These are phyloP conservation scores for Mucor circinelloides DNA, from an alignment of 371 early-diverging fungal genomes.

Conservation along the genomic window DNA sequence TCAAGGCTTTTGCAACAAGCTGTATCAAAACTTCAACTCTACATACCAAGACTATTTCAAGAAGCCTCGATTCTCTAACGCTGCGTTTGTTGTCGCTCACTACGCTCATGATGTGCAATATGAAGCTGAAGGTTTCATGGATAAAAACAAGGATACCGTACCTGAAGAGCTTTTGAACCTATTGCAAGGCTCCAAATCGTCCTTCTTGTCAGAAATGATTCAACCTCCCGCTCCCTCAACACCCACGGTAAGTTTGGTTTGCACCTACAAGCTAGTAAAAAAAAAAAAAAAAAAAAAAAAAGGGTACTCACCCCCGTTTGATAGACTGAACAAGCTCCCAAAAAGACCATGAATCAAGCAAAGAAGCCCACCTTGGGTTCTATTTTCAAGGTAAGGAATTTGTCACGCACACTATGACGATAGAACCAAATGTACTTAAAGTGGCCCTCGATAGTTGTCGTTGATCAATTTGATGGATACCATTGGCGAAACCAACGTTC, in stretches of 20 bases:
- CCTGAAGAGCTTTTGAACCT: slow-evolving; percentile 86
- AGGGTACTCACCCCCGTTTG: not conserved
- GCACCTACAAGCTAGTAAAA: not conserved
- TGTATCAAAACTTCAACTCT: slow-evolving; percentile 75
- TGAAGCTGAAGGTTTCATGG: slow-evolving; percentile 92
- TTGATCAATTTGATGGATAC: slow-evolving; percentile 93
- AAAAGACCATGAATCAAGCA: slow-evolving; percentile 52
- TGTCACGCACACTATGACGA: no score
- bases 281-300: no score
- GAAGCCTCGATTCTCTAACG: slow-evolving; percentile 88
- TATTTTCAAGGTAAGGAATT: slow-evolving; percentile 64
- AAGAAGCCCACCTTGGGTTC: slow-evolving; percentile 91
- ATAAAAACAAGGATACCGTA: slow-evolving; percentile 98
- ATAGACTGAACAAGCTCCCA: slow-evolving; percentile 29
- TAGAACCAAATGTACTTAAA: no score
- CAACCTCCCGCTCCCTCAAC: slow-evolving; percentile 15
- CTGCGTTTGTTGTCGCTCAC: slow-evolving; percentile 85
- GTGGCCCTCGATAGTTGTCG: slow-evolving; percentile 49
- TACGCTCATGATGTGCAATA: slow-evolving; percentile 94
- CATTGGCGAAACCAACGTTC: slow-evolving; percentile 88
- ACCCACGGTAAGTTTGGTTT: not conserved
- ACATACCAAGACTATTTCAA: slow-evolving; percentile 75
- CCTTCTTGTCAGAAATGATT: slow-evolving; percentile 58
- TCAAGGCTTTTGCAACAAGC: slow-evolving; percentile 78
- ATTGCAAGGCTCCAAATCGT: slow-evolving; percentile 67